Base-by-base conservation (phyloP, 2,329 filamentous ascomycete species). In the Aspergillus caelatus region DNA sequence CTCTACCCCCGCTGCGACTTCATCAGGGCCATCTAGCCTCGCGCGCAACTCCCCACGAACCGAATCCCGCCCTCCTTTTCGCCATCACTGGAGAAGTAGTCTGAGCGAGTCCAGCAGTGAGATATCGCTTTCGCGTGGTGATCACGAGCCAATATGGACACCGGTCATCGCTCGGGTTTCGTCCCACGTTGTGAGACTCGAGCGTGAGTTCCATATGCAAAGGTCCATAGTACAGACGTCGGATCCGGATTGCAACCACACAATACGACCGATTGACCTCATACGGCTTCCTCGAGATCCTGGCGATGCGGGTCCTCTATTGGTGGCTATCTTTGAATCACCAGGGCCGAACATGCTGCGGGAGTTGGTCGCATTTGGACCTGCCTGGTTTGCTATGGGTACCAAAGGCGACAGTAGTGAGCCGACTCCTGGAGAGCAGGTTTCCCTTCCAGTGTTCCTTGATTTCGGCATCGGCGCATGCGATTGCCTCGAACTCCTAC, bases 391-490 rank as follows among this genome's bases (percentile, higher is more conserved):
- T 82, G 79, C 74, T 82, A 84, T 67, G 76, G 88, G 85, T 60
- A 76, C 82, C 3, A 84, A 82, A 39, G 70, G 71, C 26, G 77
- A 79, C 45, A 71, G 68, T 79, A 82, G 81, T 43, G 76, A 82
- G n/a, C 81, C 82, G 43, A 78, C 77, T 2, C 81, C 88, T 1
- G 82, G 82, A 21, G 83, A 86, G 21, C 85, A 87, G 43, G 88
- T 95, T 50, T 88, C 89, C 53, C 81, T 97, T 7, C 84, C 90
- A 54, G 84, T 87, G 19, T 97, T 97, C 72, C 84, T 98, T 32
- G 91, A 96, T 72, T 97, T 97, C 74, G 94, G 94, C 34, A 92
- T 97, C 63, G 94, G 94, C 28, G 91, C 94, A 1, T 88, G 91
- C 7, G 88, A 96, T 76, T 96, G 92, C 73, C 80, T 96, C 55